phyloP scores from a whole-genome alignment of 805 yeast species.

The Teunomyces cretensis region DNA sequence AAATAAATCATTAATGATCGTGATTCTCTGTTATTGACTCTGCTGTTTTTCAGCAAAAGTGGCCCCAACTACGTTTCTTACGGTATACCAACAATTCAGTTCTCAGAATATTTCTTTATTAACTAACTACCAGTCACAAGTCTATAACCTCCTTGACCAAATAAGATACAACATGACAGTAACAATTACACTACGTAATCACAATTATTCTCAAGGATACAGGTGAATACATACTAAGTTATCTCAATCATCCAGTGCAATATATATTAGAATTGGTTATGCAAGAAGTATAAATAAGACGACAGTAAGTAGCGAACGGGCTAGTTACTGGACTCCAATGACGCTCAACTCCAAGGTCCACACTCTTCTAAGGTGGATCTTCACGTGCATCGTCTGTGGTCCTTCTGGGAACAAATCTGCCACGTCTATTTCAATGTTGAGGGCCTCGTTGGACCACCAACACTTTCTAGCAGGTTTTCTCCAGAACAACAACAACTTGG shows the following conservation, averaged over 20 bases:
- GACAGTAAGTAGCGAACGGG: neutral
- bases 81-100: no score
- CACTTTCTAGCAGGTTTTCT: slow-evolving; percentile 97
- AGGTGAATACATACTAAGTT: no score
- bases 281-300: neutral
- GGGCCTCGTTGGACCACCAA: slow-evolving; percentile 85
- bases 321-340: slow-evolving; percentile 66
- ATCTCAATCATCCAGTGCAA: neutral
- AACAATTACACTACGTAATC: no score
- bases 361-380: slow-evolving; percentile 85
- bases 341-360: slow-evolving; percentile 96
- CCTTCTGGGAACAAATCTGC: slow-evolving; percentile 25
- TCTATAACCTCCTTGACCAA: no score
- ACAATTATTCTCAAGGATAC: no score
- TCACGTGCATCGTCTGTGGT: slow-evolving; percentile 37
- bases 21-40: no score
- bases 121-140: no score
- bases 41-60: no score
- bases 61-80: no score
- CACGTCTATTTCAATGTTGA: slow-evolving; percentile 43
- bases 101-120: no score
- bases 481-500: slow-evolving; percentile 87
- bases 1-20: no score
- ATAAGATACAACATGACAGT: no score
- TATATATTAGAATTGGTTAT: slow-evolving; percentile 1